Evolutionary conservation across 2,329 filamentous ascomycete species (phyloP).

Genomic region (Fusarium decemcellulare): DNA sequence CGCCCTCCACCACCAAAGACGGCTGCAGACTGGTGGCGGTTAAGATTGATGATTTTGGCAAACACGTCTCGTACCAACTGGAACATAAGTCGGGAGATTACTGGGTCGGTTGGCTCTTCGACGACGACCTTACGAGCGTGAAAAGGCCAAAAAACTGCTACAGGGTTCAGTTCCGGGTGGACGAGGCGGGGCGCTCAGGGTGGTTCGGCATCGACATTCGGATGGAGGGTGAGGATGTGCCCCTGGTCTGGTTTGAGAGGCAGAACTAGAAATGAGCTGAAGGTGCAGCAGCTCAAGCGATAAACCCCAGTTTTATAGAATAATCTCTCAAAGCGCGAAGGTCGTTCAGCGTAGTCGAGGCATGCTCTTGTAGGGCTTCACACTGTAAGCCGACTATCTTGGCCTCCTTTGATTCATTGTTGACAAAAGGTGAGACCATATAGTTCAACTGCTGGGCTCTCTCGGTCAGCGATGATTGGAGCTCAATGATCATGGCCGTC

Average conservation of each 20-base stretch:
- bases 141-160: constrained; percentile 27
- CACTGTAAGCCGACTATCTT: constrained; percentile 47
- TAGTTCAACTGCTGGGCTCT: constrained; percentile 32
- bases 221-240: constrained; percentile 29
- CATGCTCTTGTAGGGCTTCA: constrained; percentile 42
- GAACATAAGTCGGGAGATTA: constrained; percentile 37
- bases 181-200: constrained; percentile 4
- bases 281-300: constrained; percentile 12
- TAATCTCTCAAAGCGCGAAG: constrained; percentile 22
- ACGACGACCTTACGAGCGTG: constrained; percentile 32
- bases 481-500: constrained; percentile 50
- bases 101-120: constrained; percentile 42
- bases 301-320: constrained; percentile 23
- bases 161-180: constrained; percentile 23
- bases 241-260: constrained; percentile 35
- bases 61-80: constrained; percentile 32
- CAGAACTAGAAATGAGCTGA: neutral
- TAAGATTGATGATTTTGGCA: constrained; percentile 35
- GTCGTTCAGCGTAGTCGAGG: constrained; percentile 37
- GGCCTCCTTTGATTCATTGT: constrained; percentile 32
- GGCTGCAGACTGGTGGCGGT: constrained; percentile 34
- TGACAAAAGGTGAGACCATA: constrained; percentile 13
- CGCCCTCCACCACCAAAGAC: constrained; percentile 8
- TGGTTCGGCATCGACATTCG: constrained; percentile 24
- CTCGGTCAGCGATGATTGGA: constrained; percentile 44